Percentiles rank a stretch among this genome's conserved stretches.
Conservation (phyloP, 179 eudicot species). For the Silene coronaria region DNA sequence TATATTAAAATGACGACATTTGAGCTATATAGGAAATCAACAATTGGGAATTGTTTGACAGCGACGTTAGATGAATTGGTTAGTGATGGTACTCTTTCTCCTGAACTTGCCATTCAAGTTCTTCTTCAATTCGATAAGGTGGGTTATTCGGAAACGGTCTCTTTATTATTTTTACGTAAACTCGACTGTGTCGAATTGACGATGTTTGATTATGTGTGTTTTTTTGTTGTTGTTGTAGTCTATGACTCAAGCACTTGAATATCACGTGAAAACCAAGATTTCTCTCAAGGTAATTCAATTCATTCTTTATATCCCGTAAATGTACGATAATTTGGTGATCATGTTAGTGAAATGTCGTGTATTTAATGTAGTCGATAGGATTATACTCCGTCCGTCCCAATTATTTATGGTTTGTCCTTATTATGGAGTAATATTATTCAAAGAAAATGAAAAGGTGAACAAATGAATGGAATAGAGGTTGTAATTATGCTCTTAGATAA, state of each 20-base stretch:
- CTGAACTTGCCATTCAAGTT: constrained; percentile 89
- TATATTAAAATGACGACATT: constrained; percentile 60
- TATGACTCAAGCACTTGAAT: constrained; percentile 30
- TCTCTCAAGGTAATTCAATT: constrained; percentile 41
- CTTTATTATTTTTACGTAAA: not conserved
- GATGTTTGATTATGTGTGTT: not conserved
- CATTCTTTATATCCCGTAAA: not conserved
- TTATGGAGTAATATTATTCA: no score
- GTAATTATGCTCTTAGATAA: no score
- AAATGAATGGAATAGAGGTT: no score
- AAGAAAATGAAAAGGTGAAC: no score
- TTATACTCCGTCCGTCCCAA: no score
- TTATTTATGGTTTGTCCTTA: no score
- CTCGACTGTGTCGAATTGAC: no score
- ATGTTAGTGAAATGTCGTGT: not conserved
- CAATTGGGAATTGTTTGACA: constrained; percentile 95
- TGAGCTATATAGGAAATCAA: constrained; percentile 82
- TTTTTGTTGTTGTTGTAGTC: constrained; percentile 42
- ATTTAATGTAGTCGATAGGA: not conserved
- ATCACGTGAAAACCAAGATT: not conserved
- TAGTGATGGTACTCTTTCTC: constrained; percentile 57
- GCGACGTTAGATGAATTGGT: constrained; percentile 96
- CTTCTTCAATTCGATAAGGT: constrained; percentile 95
- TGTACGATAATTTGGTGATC: not conserved
- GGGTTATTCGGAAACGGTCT: not conserved